Base-by-base conservation (phyloP, 306 rosid species). In the Medicago lupulina region DNA sequence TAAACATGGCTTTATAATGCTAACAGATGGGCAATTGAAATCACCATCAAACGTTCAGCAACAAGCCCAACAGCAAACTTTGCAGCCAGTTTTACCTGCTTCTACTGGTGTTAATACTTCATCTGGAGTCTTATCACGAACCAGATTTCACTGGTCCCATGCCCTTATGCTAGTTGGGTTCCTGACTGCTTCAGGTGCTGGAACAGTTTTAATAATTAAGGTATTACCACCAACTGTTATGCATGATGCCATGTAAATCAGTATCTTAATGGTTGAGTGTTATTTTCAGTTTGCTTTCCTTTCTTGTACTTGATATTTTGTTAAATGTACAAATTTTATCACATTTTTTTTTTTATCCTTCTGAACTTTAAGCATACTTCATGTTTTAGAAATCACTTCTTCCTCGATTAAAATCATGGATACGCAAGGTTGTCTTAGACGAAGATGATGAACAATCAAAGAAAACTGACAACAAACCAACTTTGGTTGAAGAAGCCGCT, bases 391-490 rank as follows among this genome's bases (percentile, higher is more conserved):
- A 92, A 1, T 76, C 91, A 67, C 59, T 92, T 83, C 79, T 96
- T 82, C 99, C 99, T 65, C 86, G 93, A 73, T 82, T 96, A 68
- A 96, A 89, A 81, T 86, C 97, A 71, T 96, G 99, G 99, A 84
- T 96, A 86, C 93, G 91, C 55, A 96, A 88, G 83, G 87, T 90
- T 85, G 92, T 79, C 70, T 53, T 71, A 60, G 99, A 89, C 57
- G 92, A 85, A 39, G 96, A 84, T 25, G 78, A 78, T 83, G 92
- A 80, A 15, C 46, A 62, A 69, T 75, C 73, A 23, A 76, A 84
- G 80, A 85, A 80, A 88, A 71, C 65, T 12, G 80, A 84, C 44
- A 7, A 59, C 58, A 92, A 89, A 79, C 98, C 96, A 1, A 87
- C 90, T 55, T 17, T 86, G 75, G 89, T 83, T 18, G 97, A 95